These are phyloP conservation scores for Hypoxylon sp. DNA, from an alignment of 2,329 filamentous ascomycete species.

Conservation along the genomic window DNA sequence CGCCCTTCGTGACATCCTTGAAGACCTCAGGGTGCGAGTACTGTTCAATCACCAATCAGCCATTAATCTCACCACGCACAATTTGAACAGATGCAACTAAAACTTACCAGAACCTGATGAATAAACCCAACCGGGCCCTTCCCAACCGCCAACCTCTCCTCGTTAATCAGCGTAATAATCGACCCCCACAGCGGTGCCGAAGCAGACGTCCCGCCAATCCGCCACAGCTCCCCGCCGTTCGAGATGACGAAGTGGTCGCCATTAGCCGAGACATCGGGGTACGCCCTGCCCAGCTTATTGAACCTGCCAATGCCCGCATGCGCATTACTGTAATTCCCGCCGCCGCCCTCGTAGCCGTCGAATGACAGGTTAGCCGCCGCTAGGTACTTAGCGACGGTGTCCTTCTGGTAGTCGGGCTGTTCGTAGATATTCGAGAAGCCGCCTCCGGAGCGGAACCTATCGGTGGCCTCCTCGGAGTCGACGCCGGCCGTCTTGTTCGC, in stretches of 20 bases:
- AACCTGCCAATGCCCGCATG: slow-evolving; percentile 56
- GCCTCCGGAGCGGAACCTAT: slow-evolving; percentile 51
- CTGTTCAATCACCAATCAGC: slow-evolving; percentile 14
- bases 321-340: slow-evolving; percentile 56
- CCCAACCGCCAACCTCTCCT: slow-evolving; percentile 61
- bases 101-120: slow-evolving; percentile 60
- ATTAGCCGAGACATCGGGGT: slow-evolving; percentile 64
- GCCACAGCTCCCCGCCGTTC: slow-evolving; percentile 54
- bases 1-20: slow-evolving; percentile 58
- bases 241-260: slow-evolving; percentile 57
- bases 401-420: slow-evolving; percentile 51
- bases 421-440: slow-evolving; percentile 56
- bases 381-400: slow-evolving; percentile 50
- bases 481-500: slow-evolving; percentile 39
- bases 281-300: slow-evolving; percentile 62
- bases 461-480: slow-evolving; percentile 38
- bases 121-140: slow-evolving; percentile 67
- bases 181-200: slow-evolving; percentile 64
- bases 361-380: slow-evolving; percentile 48
- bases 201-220: slow-evolving; percentile 66
- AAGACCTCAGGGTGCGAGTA: slow-evolving; percentile 61
- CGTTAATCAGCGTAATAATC: slow-evolving; percentile 66
- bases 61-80: neutral
- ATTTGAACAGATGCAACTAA: neutral
- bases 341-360: slow-evolving; percentile 53